phyloP scores from a whole-genome alignment of 108 stramenopile genomes.

The Chaetoceros muelleri region DNA sequence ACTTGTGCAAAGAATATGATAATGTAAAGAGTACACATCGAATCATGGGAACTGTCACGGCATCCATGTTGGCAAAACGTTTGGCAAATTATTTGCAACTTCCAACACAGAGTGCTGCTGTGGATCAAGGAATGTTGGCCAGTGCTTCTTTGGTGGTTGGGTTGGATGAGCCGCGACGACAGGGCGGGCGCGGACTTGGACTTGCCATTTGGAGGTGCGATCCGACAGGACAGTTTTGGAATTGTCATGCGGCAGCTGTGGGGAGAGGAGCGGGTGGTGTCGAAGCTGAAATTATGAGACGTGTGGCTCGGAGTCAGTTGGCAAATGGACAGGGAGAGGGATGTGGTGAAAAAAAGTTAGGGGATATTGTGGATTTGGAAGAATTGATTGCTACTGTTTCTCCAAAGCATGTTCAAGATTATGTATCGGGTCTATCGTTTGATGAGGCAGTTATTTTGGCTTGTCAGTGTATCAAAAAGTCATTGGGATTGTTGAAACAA shows the following conservation, averaged over 20 bases:
- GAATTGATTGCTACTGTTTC: not conserved
- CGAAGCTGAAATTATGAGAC: slow-evolving; percentile 30
- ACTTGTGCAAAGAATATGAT: slow-evolving; percentile 20
- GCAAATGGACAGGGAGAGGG: not conserved
- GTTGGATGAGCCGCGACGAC: slow-evolving; percentile 14
- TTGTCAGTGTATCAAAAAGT: not conserved
- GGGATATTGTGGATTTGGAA: not conserved
- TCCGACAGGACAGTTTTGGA: slow-evolving; percentile 80
- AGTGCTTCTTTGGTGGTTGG: slow-evolving; percentile 47
- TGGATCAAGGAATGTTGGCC: slow-evolving; percentile 23
- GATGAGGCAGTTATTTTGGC: slow-evolving; percentile 1
- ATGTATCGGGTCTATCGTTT: not conserved
- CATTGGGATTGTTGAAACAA: too few species aligned
- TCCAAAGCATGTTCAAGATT: not conserved
- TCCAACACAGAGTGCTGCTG: slow-evolving; percentile 43
- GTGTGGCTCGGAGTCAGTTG: not conserved
- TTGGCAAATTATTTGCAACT: slow-evolving; percentile 62
- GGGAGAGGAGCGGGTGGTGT: slow-evolving; percentile 34
- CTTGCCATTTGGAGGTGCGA: slow-evolving; percentile 56
- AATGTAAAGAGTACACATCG: slow-evolving; percentile 6
- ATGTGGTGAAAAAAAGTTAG: too few species aligned
- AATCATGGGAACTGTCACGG: slow-evolving; percentile 7
- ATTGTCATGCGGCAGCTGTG: slow-evolving; percentile 41
- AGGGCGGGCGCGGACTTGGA: not conserved
- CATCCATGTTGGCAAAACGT: slow-evolving; percentile 26